Evolutionary conservation across 768 basidiomycete species (phyloP), one percentile per base, ranked within the genome.

Genomic region (Panaeolus papilionaceus): DNA sequence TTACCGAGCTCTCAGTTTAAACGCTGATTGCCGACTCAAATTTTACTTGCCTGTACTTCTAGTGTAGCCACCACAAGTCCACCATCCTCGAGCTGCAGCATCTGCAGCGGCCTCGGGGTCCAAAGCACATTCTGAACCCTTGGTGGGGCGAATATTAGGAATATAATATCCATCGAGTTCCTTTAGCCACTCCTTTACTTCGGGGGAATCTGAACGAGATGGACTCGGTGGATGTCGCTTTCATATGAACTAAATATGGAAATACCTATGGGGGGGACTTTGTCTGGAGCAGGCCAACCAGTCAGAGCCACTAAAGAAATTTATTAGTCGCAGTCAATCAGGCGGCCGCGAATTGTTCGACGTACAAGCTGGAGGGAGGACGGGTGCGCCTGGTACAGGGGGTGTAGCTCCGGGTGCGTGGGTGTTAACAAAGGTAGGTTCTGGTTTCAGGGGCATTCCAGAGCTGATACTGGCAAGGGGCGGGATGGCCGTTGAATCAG

Each of bases 1-100:
- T 18, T 23, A 40, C 26, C 37, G 33, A 37, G 14, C 12, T 37
- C 16, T 58, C 20, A 66, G 12, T 33, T 33, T 44, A 33, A 37
- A 20, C 62, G 63, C 5, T 39, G 26, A 39, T 12, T 54, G 33
- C 38, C 37, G 7, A 51, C 69, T 47, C 69, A 26, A 64, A 45
- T n/a, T 61, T n/a, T 7, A 67, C 66, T 37, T 37, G 81, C 82
- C 87, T 42, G 82, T 84, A 54, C 72, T 65, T 7, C 90, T 81
- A 5, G 89, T 89, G 71, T 82, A 83, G 3, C 90, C 90, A 74
- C 93, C 92, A 71, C 94, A 96, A 26, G 95, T 93, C 94, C 94
- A 96, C 94, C 94, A 96, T 63, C 94, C 93, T 69, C 87, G 86
- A 61, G 75, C 76, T 18, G 84, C 78, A 28, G 89, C 85, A 40